Evolutionary conservation across 2,329 filamentous ascomycete species (phyloP), one percentile per base, ranked within the genome.

Genomic region (Penicillium sp.): DNA sequence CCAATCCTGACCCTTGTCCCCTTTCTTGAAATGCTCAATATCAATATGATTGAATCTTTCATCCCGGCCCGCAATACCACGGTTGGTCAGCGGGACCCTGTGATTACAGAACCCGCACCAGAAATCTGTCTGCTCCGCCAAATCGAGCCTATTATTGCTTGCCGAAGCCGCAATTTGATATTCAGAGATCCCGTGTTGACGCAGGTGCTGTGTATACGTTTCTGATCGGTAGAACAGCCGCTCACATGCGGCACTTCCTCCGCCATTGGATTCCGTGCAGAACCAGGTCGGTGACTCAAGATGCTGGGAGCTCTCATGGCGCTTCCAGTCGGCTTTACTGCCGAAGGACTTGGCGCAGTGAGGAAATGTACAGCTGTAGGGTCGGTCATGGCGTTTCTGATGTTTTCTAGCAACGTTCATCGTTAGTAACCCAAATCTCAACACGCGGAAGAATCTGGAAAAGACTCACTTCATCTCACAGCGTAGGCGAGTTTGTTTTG

Each of bases 271-370:
- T 27, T 78, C 68, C 27, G 79, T 75, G 64, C 90, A 95, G 27
- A 80, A 81, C 83, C 87, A 95, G 40, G 78, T 77, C 61, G 90
- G 85, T 5, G 80, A 68, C 50, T 86, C 81, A 53, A 80, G 82
- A 65, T 95, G 90, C 62, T 92, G 87, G 13, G 80, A 83, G 56
- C 83, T 86, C 63, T 96, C 92, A 62, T 96, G 91, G 1, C 91
- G 82, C 65, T 95, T 95, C 91, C 83, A 96, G 68, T 96, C 91
- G 51, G 89, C 91, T 65, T 95, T 95, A 68, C 87, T 91, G n/a
- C 91, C 91, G 58, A 95, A 95, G 0, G 66, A 75, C 63, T 89
- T 90, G 41, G 71, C 68, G 62, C 91, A 95, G 27, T 73, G 70
- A 8, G 75, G 69, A 55, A 84, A 87, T 0, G 89, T 95, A 68